A percentile compares a stretch with the other conserved stretches of the same genome.
Evolutionary conservation across 2,329 filamentous ascomycete species (phyloP).

Genomic region (Rutstroemia sp.): DNA sequence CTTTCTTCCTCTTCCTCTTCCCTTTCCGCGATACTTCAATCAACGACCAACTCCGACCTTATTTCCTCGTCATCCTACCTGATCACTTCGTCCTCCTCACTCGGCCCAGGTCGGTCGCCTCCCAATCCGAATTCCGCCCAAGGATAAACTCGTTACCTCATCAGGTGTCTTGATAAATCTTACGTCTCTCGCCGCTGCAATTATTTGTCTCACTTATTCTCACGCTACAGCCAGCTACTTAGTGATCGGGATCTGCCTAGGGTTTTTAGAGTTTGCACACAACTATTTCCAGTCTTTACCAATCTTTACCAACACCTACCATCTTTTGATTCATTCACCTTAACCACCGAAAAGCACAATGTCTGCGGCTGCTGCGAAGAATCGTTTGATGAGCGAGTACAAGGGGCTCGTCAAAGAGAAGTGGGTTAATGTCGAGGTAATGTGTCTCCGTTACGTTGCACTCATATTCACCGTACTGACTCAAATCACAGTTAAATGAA

Average conservation of each 20-base stretch:
- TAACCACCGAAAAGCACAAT: constrained; percentile 1
- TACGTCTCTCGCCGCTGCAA: background rate
- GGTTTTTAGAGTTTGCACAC: background rate
- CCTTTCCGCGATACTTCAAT: no score
- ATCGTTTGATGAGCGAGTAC: constrained; percentile 85
- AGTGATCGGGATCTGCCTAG: background rate
- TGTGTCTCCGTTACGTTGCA: constrained; percentile 18
- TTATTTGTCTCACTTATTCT: no score
- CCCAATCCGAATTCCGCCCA: background rate
- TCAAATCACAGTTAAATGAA: constrained; percentile 47
- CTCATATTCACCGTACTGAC: constrained; percentile 9
- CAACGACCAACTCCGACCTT: no score
- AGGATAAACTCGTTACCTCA: background rate
- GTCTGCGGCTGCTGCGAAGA: constrained; percentile 49
- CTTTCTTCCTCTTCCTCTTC: background rate
- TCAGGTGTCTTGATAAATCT: background rate
- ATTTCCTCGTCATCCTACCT: no score
- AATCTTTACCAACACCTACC: background rate
- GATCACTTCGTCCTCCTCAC: background rate
- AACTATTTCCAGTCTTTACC: background rate
- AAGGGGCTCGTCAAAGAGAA: constrained; percentile 77
- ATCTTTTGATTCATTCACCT: background rate
- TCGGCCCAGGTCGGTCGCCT: background rate
- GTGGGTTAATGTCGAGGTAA: constrained; percentile 85
- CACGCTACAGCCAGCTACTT: background rate